Conservation (phyloP, 2,329 filamentous ascomycete species). For the Penicillium expansum region DNA sequence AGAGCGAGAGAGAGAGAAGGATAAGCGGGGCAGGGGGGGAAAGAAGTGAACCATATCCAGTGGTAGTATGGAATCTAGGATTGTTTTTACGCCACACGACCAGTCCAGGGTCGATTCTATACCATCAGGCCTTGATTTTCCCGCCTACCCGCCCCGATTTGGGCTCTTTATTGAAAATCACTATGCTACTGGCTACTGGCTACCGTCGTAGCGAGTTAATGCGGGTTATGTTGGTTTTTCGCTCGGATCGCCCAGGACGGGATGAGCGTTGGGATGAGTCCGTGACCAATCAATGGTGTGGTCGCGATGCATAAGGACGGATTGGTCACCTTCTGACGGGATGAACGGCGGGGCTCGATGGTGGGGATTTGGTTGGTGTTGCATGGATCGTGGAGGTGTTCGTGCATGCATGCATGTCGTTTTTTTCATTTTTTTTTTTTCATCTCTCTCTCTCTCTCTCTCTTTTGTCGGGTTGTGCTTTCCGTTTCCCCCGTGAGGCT, state of each 20-base stretch:
- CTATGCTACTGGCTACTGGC: not conserved
- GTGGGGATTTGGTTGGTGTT: not conserved
- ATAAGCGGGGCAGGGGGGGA: not conserved
- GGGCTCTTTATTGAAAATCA: not conserved
- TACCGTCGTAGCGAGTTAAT: not conserved
- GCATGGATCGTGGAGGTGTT: slow-evolving; percentile 8
- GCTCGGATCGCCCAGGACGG: not conserved
- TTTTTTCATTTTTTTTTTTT: not conserved
- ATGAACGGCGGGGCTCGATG: slow-evolving; percentile 24
- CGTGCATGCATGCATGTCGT: not conserved
- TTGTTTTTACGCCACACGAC: not conserved
- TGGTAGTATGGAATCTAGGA: not conserved
- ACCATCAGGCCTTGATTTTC: not conserved
- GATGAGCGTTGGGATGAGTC: slow-evolving; percentile 3
- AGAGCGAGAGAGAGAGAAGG: not conserved
- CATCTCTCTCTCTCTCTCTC: no score
- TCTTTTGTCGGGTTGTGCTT: not conserved
- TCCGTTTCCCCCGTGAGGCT: not conserved
- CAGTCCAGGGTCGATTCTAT: not conserved
- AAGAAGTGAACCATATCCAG: not conserved
- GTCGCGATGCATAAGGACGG: slow-evolving; percentile 4
- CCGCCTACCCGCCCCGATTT: not conserved
- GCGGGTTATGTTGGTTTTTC: not conserved
- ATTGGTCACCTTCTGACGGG: slow-evolving; percentile 20
- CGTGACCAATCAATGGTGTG: slow-evolving; percentile 10